Evolutionary conservation across 169 alveolate species (phyloP).

Genomic region (Plasmodium inui): DNA sequence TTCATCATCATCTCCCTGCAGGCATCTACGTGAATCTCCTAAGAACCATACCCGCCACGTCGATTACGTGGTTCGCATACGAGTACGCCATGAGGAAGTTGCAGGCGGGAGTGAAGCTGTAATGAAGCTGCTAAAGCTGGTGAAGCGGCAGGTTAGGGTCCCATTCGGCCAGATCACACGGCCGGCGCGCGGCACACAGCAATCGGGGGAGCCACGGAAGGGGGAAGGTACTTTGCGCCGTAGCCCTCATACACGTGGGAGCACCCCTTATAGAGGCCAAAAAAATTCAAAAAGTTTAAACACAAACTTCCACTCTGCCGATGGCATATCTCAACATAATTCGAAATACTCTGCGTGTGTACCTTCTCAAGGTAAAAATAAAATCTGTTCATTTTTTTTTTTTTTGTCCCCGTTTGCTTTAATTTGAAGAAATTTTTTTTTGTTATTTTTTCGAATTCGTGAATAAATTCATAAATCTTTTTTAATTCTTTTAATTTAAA

Average conservation of each 20-base stretch:
- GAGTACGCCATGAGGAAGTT: constrained; percentile 66
- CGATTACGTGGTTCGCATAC: constrained; percentile 70
- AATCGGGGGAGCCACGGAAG: constrained; percentile 25
- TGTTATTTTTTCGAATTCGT: constrained; percentile 56
- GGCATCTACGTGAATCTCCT: constrained; percentile 60
- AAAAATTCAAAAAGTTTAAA: constrained; percentile 42
- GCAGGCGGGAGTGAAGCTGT: background rate
- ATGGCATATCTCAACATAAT: constrained; percentile 32
- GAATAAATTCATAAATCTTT: constrained; percentile 53
- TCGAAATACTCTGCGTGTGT: background rate
- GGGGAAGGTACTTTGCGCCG: background rate
- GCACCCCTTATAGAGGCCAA: background rate
- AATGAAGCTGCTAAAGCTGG: background rate
- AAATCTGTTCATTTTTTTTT: background rate
- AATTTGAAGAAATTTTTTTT: constrained; percentile 33
- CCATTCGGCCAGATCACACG: background rate
- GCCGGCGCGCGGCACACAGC: background rate
- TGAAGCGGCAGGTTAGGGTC: background rate
- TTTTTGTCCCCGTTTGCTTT: constrained; percentile 14
- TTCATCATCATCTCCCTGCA: background rate
- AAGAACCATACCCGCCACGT: constrained; percentile 68
- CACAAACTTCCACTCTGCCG: constrained; percentile 9
- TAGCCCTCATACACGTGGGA: constrained; percentile 20
- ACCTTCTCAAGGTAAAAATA: constrained; percentile 1
- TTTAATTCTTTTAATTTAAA: constrained; percentile 51